Base-by-base conservation (phyloP, 352 stramenopile genomes). In the Pythium pyrilobum region DNA sequence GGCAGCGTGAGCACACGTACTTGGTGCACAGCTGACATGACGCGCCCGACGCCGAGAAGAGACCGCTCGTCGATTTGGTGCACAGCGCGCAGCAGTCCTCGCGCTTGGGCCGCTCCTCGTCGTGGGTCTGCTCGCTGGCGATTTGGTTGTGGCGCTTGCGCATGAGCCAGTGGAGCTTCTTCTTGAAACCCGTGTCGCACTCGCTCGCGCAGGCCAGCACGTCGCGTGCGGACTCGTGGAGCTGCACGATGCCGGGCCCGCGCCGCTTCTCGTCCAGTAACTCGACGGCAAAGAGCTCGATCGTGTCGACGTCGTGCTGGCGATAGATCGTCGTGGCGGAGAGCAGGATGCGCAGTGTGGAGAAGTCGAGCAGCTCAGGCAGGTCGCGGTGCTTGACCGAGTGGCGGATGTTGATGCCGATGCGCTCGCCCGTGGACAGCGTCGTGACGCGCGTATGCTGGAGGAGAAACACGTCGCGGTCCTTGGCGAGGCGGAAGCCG, bases 111-210 rank as follows among this genome's bases (percentile, higher is more conserved):
- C 6, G 33, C 33, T 7, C 3, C 33, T n/a, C 28, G 38, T 29
- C 21, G 11, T 21, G 2, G 10, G 24, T 2, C 12, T 12, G 3
- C 3, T n/a, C 25, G 25, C 15, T 18, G 5, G 24, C 3, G n/a
- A n/a, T n/a, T n/a, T 24, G 13, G 8, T 23, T 3, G 41, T 45
- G 34, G 12, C 38, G 55, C 12, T 65, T 60, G 21, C 67, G 57
- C 48, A 77, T 40, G 25, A 77, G 66, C 61, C 67, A 78, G 28
- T 69, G 56, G 33, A 85, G 45, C 27, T 81, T 85, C 62, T 77
- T 78, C 48, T 66, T 66, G 24, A 72, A 47, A 2, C 67, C 67
- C 44, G 60, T 38, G 62, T 61, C 29, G 66, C 64, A 18, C 54
- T 51, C 42, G 44, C 54, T n/a, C 42, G 28, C 13, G 23, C 9